These are phyloP conservation scores for Hanseniaspora meyeri DNA, from an alignment of 805 yeast species.

Conservation along the genomic window DNA sequence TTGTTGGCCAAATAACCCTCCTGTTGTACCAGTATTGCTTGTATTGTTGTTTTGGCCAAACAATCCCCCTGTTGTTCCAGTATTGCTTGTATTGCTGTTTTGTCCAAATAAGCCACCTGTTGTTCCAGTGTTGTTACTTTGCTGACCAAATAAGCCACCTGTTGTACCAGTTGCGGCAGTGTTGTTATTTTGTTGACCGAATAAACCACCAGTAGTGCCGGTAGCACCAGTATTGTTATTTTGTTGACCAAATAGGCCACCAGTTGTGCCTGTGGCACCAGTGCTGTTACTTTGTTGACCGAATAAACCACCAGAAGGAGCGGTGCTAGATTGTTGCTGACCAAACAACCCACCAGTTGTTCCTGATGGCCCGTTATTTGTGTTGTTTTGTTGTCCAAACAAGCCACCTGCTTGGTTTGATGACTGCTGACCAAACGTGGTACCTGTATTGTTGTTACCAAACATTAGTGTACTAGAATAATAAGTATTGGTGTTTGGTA, in stretches of 20 bases:
- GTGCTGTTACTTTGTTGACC: slow-evolving; percentile 18
- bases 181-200: slow-evolving; percentile 27
- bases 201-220: slow-evolving; percentile 30
- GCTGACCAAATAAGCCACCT: slow-evolving; percentile 23
- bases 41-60: slow-evolving; percentile 21
- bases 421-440: slow-evolving; percentile 29
- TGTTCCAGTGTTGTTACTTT: background rate
- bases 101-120: slow-evolving; percentile 28
- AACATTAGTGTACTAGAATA: slow-evolving; percentile 26
- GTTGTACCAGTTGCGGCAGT: background rate
- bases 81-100: slow-evolving; percentile 14
- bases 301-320: slow-evolving; percentile 13
- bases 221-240: slow-evolving; percentile 18
- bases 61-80: slow-evolving; percentile 19
- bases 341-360: slow-evolving; percentile 20
- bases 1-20: slow-evolving; percentile 15
- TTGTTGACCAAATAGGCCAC: slow-evolving; percentile 19
- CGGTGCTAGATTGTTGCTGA: background rate
- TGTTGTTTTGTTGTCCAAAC: slow-evolving; percentile 16
- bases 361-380: slow-evolving; percentile 17
- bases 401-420: slow-evolving; percentile 13
- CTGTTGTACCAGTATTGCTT: slow-evolving; percentile 15
- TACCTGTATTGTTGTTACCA: background rate
- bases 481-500: slow-evolving; percentile 27
- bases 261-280: slow-evolving; percentile 17